Conservation (phyloP, 73 alveolate genomes). For the Stentor coeruleus region DNA sequence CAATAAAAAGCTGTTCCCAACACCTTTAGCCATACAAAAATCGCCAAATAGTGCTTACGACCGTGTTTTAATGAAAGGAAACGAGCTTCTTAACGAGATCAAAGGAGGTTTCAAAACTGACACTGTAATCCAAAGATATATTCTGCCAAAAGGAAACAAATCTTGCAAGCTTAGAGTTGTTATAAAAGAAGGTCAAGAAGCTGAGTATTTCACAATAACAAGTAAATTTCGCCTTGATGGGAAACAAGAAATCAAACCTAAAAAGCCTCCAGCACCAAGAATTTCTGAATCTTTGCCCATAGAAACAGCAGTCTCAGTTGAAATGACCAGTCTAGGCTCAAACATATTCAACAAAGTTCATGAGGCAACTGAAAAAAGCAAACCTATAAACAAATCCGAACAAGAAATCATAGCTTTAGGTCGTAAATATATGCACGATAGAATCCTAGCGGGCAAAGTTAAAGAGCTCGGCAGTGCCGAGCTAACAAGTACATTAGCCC, state of each 20-base stretch:
- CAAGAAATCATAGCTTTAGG: background rate
- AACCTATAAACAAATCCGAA: background rate
- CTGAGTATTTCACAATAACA: background rate
- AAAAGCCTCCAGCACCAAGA: background rate
- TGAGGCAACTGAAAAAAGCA: background rate
- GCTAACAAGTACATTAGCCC: too few relatives aligned
- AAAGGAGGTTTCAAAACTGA: background rate
- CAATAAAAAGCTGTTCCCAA: background rate
- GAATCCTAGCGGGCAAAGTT: too few relatives aligned
- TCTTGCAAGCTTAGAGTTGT: background rate
- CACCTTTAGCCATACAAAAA: conserved; percentile 8
- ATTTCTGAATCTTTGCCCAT: background rate
- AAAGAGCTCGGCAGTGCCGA: too few relatives aligned
- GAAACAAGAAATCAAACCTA: conserved; percentile 1
- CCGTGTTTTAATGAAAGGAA: background rate
- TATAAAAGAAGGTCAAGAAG: background rate
- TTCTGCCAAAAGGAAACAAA: conserved; percentile 16
- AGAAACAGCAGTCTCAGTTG: background rate
- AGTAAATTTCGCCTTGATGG: background rate
- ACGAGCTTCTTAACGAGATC: background rate
- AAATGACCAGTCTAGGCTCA: background rate
- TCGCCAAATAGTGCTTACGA: background rate
- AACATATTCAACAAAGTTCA: background rate
- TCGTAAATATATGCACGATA: too few relatives aligned
- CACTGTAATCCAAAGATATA: conserved; percentile 12